Base-by-base conservation (phyloP, 2,329 filamentous ascomycete species). In the Apiospora koreana region DNA sequence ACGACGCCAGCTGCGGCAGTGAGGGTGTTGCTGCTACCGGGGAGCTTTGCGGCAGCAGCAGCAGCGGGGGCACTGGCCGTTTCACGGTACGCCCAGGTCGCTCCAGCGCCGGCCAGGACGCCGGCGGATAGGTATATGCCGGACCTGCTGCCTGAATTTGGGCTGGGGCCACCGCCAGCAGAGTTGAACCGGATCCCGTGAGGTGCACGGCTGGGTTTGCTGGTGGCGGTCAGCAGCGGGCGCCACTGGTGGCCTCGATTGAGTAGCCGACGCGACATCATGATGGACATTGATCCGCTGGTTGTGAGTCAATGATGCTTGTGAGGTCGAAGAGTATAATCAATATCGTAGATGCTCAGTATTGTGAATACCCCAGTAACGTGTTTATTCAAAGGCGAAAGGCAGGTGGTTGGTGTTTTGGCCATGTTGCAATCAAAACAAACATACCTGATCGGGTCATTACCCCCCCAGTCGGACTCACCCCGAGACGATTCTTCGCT, bases 251-350 rank as follows among this genome's bases (percentile, higher is more conserved):
- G 28, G n/a, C 54, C 50, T 35, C 50, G 54, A 38, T n/a, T 62
- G 31, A 62, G 54, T 12, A 67, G 65, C 25, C 42, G 65, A 23
- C 65, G 65, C 18, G 65, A 46, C 42, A 67, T 16, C 65, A 67
- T 67, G 42, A 28, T 46, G 41, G 23, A 46, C 6, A 14, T 25
- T 23, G 12, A 12, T 38, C 9, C 3, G 31, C 18, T n/a, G 10
- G 9, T 62, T 3, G 50, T 3, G 2, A n/a, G 5, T 3, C 18
- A 38, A 18, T 8, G 7, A 7, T 18, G 1, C 2, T 7, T 16
- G 50, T 35, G 14, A 54, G 3, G 14, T n/a, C n/a, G 28, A n/a
- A 38, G 28, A 12, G 38, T 62, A n/a, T 31, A 35, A 3, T 21
- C 16, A 21, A 14, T 38, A 31, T n/a, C 28, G 54, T 62, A 31